phyloP scores from a whole-genome alignment of 345 rosid genomes.

The Murraya paniculata region DNA sequence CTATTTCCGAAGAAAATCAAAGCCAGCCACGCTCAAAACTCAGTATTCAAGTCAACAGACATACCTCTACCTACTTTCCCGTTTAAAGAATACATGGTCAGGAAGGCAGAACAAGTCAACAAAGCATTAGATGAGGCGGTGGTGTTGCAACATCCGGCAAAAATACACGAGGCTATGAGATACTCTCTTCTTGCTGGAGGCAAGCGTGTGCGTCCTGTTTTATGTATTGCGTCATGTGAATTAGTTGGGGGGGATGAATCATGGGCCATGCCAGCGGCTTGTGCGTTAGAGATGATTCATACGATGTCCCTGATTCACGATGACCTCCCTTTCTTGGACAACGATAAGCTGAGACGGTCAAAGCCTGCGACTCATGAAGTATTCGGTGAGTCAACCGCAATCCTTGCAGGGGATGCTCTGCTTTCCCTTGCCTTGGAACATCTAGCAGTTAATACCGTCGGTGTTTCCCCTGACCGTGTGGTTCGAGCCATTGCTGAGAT shows the following conservation, averaged over 20 bases:
- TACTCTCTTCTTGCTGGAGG: slow-evolving; percentile 65
- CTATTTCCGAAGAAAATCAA: background rate
- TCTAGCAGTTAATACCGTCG: slow-evolving; percentile 24
- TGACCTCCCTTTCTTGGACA: slow-evolving; percentile 74
- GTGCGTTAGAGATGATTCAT: slow-evolving; percentile 73
- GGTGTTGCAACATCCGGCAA: slow-evolving; percentile 39
- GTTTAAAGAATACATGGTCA: slow-evolving; percentile 29
- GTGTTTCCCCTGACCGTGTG: slow-evolving; percentile 32
- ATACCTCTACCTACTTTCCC: slow-evolving; percentile 21
- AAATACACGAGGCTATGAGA: slow-evolving; percentile 67
- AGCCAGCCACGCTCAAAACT: background rate
- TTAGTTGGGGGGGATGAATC: slow-evolving; percentile 52
- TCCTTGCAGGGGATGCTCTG: slow-evolving; percentile 63
- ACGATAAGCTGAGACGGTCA: slow-evolving; percentile 62
- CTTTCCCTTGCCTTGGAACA: slow-evolving; percentile 60
- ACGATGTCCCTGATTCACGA: slow-evolving; percentile 69
- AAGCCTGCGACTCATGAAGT: slow-evolving; percentile 56
- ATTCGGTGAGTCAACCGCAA: slow-evolving; percentile 51
- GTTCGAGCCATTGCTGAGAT: slow-evolving; percentile 44
- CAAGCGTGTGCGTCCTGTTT: slow-evolving; percentile 60
- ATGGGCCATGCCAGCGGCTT: slow-evolving; percentile 53
- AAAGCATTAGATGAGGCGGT: slow-evolving; percentile 51
- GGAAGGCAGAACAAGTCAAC: slow-evolving; percentile 39
- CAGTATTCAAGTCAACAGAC: background rate
- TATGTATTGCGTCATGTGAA: slow-evolving; percentile 66